A percentile compares a stretch with the other conserved stretches of the same genome.
These are phyloP conservation scores for Panicum miliaceum DNA, from an alignment of 176 grass and related monocot species.

Conservation along the genomic window DNA sequence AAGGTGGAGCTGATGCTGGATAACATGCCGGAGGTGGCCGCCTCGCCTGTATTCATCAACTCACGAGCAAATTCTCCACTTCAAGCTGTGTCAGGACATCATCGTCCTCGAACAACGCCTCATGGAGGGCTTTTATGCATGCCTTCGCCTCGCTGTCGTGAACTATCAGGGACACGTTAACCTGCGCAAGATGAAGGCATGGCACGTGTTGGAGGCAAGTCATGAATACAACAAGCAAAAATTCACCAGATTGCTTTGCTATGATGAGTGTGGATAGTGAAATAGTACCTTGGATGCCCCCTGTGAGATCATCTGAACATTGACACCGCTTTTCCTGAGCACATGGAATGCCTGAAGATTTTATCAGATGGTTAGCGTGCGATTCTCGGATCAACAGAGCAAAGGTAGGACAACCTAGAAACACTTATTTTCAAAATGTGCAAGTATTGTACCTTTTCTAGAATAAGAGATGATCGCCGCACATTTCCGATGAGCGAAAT, in stretches of 20 bases:
- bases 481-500: conserved; percentile 89
- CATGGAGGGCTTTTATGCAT: conserved; percentile 67
- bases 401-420: neutral
- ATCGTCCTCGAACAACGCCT: conserved; percentile 71
- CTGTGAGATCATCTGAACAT: conserved; percentile 98
- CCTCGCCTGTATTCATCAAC: neutral
- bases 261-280: neutral
- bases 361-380: conserved; percentile 10
- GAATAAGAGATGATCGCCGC: conserved; percentile 66
- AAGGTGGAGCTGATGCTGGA: neutral
- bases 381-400: neutral
- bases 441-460: conserved; percentile 66
- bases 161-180: conserved; percentile 94
- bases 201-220: neutral
- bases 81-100: conserved; percentile 46
- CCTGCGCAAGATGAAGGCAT: conserved; percentile 48
- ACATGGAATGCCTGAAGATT: conserved; percentile 76
- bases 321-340: conserved; percentile 74
- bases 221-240: neutral
- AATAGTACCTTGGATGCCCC: conserved; percentile 86
- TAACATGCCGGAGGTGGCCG: neutral
- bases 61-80: neutral
- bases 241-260: neutral
- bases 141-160: conserved; percentile 78
- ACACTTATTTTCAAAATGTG: neutral